Percentiles rank a stretch among this genome's conserved stretches.
Evolutionary conservation across 116 monocot species (phyloP).

Genomic region (Papilionanthe hybrid): DNA sequence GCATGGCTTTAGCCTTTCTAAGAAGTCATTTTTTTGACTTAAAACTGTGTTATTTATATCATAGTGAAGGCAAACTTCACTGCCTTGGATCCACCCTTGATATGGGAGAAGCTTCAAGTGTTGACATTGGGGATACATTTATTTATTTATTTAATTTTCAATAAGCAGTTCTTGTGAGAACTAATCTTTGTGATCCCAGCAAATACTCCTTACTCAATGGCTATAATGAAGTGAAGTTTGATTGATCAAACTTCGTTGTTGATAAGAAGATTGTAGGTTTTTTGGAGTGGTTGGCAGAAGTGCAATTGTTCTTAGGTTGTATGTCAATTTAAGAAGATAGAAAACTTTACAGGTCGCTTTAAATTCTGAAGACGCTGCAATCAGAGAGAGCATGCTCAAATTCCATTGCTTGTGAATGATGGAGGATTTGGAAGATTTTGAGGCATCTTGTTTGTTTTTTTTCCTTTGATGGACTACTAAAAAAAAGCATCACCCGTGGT

Average conservation of each 20-base stretch:
- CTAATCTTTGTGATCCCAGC: not conserved
- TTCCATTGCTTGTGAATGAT: not conserved
- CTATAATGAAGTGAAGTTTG: not conserved
- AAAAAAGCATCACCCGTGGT: not conserved
- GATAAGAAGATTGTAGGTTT: slow-evolving; percentile 1
- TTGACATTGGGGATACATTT: not conserved
- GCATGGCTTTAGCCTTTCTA: not conserved
- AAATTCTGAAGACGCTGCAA: not conserved
- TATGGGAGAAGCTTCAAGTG: not conserved
- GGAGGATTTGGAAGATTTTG: not conserved
- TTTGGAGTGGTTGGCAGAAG: not conserved
- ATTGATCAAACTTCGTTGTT: not conserved
- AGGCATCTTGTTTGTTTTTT: not conserved
- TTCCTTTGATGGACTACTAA: not conserved
- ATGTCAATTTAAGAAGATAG: not conserved
- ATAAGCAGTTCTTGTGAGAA: not conserved
- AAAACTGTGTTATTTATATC: not conserved
- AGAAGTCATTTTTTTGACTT: not conserved
- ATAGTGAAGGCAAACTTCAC: not conserved
- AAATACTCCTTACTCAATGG: not conserved
- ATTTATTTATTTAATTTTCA: not conserved
- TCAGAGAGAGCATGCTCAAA: not conserved
- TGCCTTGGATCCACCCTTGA: not conserved
- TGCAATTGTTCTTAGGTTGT: not conserved
- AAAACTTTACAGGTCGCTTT: not conserved